Base-by-base conservation (phyloP, 2,329 filamentous ascomycete species). In the Didymella exigua region DNA sequence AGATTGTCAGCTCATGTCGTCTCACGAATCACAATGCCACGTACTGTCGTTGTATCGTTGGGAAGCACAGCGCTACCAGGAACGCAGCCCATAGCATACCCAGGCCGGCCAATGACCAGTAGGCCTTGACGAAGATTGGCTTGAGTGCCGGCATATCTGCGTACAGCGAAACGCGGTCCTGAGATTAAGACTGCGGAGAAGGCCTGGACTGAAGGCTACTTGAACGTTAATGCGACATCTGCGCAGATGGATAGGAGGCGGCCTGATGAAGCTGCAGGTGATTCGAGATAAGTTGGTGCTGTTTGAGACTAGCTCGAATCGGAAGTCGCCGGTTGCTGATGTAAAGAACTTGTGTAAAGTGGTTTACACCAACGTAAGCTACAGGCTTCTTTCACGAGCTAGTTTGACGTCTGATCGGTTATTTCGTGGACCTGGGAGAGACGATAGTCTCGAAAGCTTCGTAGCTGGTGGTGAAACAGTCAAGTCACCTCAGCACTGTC, bases 41-140 rank as follows among this genome's bases (percentile, higher is more conserved):
- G 77, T 81, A 96, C 92, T 93, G 86, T 77, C 89, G 82, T 73
- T 98, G 93, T 47, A 96, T 78, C 63, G 81, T 84, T 2, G 90
- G 87, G 66, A 84, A 86, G 13, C 88, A 83, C 54, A 90, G 77
- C 9, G 89, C 76, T 2, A 82, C 76, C n/a, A 96, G 75, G 59
- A 89, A 86, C 24, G 83, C 69, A 16, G 85, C 76, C 75, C 95
- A 96, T 23, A 89, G 65, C 33, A 82, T 82, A 7, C 90, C 79
- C 13, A 86, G 81, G 14, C 81, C 80, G 6, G 73, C 70, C 16
- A 78, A 66, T 7, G 67, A 53, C 70, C 72, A 76, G 51, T 75
- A 77, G 33, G 69, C 71, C 46, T 73, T 76, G 31, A 63, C 64
- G 34, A 76, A 58, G 31, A 72, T 62, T 6, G 68, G 61, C 36